Conservation (phyloP, 2,329 filamentous ascomycete species). For the Camptophora hylomeconis region DNA sequence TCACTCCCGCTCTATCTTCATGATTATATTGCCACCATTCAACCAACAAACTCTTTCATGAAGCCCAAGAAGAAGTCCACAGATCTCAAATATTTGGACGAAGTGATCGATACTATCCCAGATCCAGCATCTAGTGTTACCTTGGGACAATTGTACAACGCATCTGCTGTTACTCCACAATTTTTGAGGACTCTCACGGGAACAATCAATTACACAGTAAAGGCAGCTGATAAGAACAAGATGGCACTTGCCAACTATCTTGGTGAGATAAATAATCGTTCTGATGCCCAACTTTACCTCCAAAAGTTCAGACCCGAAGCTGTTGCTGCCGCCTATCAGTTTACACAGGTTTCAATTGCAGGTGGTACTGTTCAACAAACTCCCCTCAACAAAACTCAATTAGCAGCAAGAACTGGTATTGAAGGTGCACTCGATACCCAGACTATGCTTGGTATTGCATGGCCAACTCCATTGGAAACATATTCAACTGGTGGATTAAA, state of each 20-base stretch:
- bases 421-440: constrained; percentile 52
- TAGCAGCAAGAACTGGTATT: constrained; percentile 30
- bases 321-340: constrained; percentile 21
- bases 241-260: constrained; percentile 36
- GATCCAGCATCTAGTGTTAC: constrained; percentile 5
- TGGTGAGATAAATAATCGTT: constrained; percentile 35
- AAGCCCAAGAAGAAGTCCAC: constrained; percentile 4
- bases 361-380: constrained; percentile 20
- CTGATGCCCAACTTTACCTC: constrained; percentile 25
- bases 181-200: constrained; percentile 43
- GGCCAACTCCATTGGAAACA: constrained; percentile 40
- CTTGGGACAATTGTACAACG: constrained; percentile 34
- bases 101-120: constrained; percentile 3
- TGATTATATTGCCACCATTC: constrained; percentile 13
- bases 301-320: constrained; percentile 25
- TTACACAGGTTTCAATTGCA: constrained; percentile 24
- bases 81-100: constrained; percentile 2
- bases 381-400: constrained; percentile 15
- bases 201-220: constrained; percentile 39
- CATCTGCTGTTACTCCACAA: constrained; percentile 37
- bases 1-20: constrained; percentile 12
- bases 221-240: constrained; percentile 28
- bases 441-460: constrained; percentile 42
- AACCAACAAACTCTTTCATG: constrained; percentile 13
- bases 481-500: constrained; percentile 42